Percentiles rank a stretch among this genome's conserved stretches.
phyloP scores from a whole-genome alignment of 345 rosid genomes.

The Crucihimalaya himalaica region DNA sequence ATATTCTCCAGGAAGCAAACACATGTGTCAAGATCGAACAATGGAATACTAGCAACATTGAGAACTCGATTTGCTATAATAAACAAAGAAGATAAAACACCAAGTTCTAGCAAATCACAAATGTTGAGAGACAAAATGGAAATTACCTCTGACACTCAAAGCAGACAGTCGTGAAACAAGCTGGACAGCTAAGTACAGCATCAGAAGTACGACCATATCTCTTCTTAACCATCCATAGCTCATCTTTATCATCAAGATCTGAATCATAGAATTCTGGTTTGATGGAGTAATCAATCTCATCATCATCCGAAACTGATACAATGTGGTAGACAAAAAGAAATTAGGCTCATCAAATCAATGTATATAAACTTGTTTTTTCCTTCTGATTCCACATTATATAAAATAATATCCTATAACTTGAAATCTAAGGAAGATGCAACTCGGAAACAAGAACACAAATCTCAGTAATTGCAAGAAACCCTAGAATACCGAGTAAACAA shows the following conservation, averaged over 20 bases:
- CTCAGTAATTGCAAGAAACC: neutral
- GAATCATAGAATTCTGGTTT: slow-evolving; percentile 79
- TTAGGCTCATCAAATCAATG: neutral
- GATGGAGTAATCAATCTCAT: slow-evolving; percentile 71
- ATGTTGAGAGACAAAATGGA: neutral
- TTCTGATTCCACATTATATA: neutral
- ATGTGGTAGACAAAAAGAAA: neutral
- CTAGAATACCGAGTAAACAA: neutral
- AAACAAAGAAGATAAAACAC: neutral
- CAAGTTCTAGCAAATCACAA: neutral
- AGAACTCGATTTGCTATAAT: neutral
- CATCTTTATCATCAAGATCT: slow-evolving; percentile 67
- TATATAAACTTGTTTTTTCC: neutral
- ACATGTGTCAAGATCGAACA: neutral
- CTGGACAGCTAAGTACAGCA: slow-evolving; percentile 86
- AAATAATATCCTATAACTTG: neutral
- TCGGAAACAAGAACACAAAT: neutral
- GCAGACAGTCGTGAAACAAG: slow-evolving; percentile 81
- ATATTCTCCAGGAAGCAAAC: slow-evolving; percentile 1
- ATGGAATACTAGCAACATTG: neutral
- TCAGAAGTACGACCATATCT: slow-evolving; percentile 64
- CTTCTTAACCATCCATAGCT: slow-evolving; percentile 56
- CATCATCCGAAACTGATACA: slow-evolving; percentile 69
- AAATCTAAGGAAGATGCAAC: neutral
- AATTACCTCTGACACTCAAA: slow-evolving; percentile 75